Conservation (phyloP, 257 asterid genomes). For the Fraxinus pennsylvanica region DNA sequence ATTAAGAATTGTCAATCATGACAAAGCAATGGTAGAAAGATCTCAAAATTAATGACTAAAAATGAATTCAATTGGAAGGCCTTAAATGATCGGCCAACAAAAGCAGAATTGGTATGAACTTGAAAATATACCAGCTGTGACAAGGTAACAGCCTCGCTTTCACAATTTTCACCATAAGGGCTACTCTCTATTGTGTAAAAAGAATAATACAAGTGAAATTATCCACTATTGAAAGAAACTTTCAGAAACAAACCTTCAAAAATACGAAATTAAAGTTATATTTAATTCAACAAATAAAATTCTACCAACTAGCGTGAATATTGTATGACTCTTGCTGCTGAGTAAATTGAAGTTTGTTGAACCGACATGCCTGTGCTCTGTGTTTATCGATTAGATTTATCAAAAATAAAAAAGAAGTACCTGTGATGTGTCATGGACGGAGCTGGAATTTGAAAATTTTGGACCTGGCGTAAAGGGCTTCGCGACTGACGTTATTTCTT, state of each 20-base stretch:
- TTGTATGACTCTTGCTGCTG: constrained; percentile 87
- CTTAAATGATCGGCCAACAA: not conserved
- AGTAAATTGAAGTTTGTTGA: constrained; percentile 97
- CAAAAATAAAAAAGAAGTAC: constrained; percentile 18
- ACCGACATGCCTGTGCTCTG: constrained; percentile 99
- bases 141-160: constrained; percentile 92
- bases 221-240: not conserved
- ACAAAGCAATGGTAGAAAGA: not conserved
- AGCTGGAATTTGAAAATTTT: too few relatives aligned
- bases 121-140: constrained; percentile 74
- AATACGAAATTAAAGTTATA: constrained; percentile 9
- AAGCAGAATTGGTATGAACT: constrained; percentile 23
- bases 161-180: constrained; percentile 84
- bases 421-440: too few relatives aligned
- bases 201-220: constrained; percentile 28
- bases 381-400: constrained; percentile 36
- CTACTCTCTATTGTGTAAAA: constrained; percentile 87
- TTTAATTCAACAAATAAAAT: constrained; percentile 9
- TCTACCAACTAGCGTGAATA: too few relatives aligned
- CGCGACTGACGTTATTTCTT: too few relatives aligned
- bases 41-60: not conserved
- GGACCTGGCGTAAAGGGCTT: too few relatives aligned
- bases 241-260: not conserved
- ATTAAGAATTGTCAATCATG: constrained; percentile 10
- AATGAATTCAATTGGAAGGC: not conserved